Evolutionary conservation across 2,329 filamentous ascomycete genomes (phyloP), one percentile per base, ranked within the genome.

Genomic region (Tolypocladium pustulatum): DNA sequence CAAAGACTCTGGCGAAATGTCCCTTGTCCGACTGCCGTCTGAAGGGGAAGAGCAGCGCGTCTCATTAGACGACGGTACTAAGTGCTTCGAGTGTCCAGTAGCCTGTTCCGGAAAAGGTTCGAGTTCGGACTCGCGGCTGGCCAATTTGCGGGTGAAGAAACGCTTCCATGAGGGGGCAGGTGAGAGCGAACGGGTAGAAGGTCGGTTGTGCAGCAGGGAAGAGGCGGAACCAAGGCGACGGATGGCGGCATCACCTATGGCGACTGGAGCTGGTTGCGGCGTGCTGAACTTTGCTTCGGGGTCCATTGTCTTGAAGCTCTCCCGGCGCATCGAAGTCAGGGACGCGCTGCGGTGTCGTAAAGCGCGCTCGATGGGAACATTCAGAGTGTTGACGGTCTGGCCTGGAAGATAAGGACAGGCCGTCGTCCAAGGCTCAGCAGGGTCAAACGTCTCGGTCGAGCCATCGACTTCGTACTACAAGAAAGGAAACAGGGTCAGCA

Each of bases 381-480:
- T 85, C 58, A 97, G 77, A 17, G 91, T 83, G 73, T 97, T 97
- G 69, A 97, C 84, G 2, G 82, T 82, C 72, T 97, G 93, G 17
- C 93, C 93, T 4, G 93, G 93, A 32, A 97, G 81, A 62, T 93
- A 85, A 40, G 93, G 91, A 68, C 93, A 97, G 51, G 82, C 75
- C 2, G 84, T 91, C 1, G 92, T 96, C 13, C 82, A 86, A 22
- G 89, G 87, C 65, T 88, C 79, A 2, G 83, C 75, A 34, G 86
- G 78, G 69, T 96, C 90, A 70, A 90, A 85, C 56, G 83, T 85
- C 72, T 97, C 92, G 38, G 85, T 78, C 54, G 87, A 85, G 64
- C 87, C 86, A 72, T 97, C 86, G 49, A 97, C 73, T 69, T 92
- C 85, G 73, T 96, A 97, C 89, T 95, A 32, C n/a, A 38, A 20